Percentiles rank a stretch among this genome's conserved stretches.
Conservation (phyloP, 2,329 filamentous ascomycete species). For the Ciborinia camelliae region DNA sequence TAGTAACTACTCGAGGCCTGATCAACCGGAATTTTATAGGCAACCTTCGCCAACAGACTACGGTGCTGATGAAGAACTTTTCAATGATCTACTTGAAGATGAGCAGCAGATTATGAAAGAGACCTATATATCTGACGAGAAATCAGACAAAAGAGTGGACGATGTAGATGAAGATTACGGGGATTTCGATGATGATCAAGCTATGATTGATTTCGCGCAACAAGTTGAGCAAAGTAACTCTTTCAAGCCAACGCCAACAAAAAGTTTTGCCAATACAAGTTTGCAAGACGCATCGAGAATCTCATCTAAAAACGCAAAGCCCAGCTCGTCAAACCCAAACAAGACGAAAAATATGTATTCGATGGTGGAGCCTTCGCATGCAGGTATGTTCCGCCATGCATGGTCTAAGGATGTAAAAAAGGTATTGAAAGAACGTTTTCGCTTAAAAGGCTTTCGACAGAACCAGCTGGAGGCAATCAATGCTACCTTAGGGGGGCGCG, state of each 20-base stretch:
- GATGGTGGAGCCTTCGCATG: slow-evolving; percentile 37
- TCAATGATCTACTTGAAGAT: slow-evolving; percentile 31
- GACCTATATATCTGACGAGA: slow-evolving; percentile 11
- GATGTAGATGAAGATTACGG: slow-evolving; percentile 31
- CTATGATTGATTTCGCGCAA: slow-evolving; percentile 43
- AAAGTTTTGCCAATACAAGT: slow-evolving; percentile 27
- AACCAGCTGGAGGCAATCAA: slow-evolving; percentile 97
- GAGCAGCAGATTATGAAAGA: slow-evolving; percentile 26
- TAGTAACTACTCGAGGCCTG: not conserved
- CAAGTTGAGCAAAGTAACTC: slow-evolving; percentile 42
- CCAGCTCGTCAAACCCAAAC: slow-evolving; percentile 8
- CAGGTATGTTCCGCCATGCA: slow-evolving; percentile 59
- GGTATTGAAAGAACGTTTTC: slow-evolving; percentile 78
- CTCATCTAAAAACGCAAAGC: slow-evolving; percentile 22
- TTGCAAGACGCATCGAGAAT: slow-evolving; percentile 26
- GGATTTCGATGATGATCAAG: slow-evolving; percentile 37
- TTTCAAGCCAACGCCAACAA: slow-evolving; percentile 24
- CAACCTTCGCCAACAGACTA: slow-evolving; percentile 26
- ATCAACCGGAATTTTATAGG: slow-evolving; percentile 10
- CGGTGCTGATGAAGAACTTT: slow-evolving; percentile 29
- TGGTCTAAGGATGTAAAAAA: slow-evolving; percentile 86
- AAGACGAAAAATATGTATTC: slow-evolving; percentile 35
- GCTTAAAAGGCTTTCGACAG: slow-evolving; percentile 79
- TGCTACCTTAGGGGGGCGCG: slow-evolving; percentile 79
- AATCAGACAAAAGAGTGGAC: slow-evolving; percentile 19